Evolutionary conservation across 257 asterid genomes (phyloP), one percentile per base, ranked within the genome.

Genomic region (Nicotiana tabacum): DNA sequence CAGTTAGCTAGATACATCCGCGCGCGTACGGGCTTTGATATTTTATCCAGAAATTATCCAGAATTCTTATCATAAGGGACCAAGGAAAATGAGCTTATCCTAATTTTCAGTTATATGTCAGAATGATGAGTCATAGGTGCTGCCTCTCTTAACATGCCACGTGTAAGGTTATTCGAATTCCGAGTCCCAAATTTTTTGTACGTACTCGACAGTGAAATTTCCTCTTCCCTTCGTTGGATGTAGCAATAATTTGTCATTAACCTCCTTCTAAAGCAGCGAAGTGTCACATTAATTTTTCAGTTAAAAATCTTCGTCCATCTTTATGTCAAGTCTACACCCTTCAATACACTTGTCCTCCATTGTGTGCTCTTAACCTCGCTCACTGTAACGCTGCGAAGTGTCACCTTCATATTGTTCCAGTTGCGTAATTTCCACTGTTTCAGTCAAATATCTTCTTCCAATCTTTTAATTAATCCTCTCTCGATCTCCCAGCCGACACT

Each of bases 141-240:
- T 76, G 27, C 80, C 65, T 15, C 80, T 76, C 64, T 29, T 51
- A 51, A 5, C 10, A 51, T 76, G 80, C 43, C 80, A 76, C 80
- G 80, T 76, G 29, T 15, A 51, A 35, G 17, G 80, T 43, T 27
- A 21, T 61, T 9, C 0, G 16, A 61, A 21, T 21, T n/a, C 18
- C 30, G 10, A 37, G 78, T 70, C 2, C 3, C 6, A 30, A 48
- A 27, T 13, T 3, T 2, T 24, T 1, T 24, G 62, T 48, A 74
- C 5, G 62, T 74, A 27, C 12, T 58, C 29, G 1, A 1, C 8
- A 43, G 3, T 9, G 39, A 48, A 43, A 12, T 2, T 21, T n/a
- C 53, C 24, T 39, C 0, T 69, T 18, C 4, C 0, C 18, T 37
- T 43, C n/a, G 10, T n/a, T 39, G 32, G 77, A 18, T 61, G 30